Base-by-base conservation (phyloP, 2,329 filamentous ascomycete species). In the Penicillium sp. region DNA sequence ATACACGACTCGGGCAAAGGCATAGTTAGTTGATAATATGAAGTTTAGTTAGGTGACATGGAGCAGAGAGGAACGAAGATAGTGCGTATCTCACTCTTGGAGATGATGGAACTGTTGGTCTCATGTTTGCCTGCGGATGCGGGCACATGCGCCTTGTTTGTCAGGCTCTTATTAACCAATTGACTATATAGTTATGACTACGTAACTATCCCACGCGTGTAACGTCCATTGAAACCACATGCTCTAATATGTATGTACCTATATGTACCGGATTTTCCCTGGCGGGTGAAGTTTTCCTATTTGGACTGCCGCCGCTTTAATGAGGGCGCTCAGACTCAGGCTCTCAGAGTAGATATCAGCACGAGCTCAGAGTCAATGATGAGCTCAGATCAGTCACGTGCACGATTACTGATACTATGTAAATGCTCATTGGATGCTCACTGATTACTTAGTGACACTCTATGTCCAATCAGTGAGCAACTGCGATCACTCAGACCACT, bases 211-310 rank as follows among this genome's bases (percentile, higher is more conserved):
- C n/a, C n/a, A 21, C 29, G 8, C 31, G 27, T 21, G 27, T 45
- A 21, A 31, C 21, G 12, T 15, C 19, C 21, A 25, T 43, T 25
- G 6, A 25, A 41, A 17, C 2, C 21, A 25, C 15, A 17, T 23
- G 39, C 1, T 41, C 19, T 15, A 29, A 29, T 29, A 29, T 29
- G 10, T 12, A 31, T 27, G n/a, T n/a, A 91, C 75, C 31, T 33
- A 33, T 33, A 33, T 10, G 31, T 33, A 33, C 31, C 31, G 31
- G 31, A 33, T 33, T 33, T 33, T 33, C 31, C 31, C 31, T 33
- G 31, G 2, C 10, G 31, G 31, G 31, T 33, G 31, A 10, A 10
- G 31, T 13, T 25, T 25, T 25, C 25, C 25, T 25, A 25, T 25
- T 25, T 25, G 25, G 25, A 6, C 25, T 25, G 25, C 31, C 31